Evolutionary conservation across 805 yeast species (phyloP), one percentile per base, ranked within the genome.

Genomic region (Lipomyces chichibuensis): DNA sequence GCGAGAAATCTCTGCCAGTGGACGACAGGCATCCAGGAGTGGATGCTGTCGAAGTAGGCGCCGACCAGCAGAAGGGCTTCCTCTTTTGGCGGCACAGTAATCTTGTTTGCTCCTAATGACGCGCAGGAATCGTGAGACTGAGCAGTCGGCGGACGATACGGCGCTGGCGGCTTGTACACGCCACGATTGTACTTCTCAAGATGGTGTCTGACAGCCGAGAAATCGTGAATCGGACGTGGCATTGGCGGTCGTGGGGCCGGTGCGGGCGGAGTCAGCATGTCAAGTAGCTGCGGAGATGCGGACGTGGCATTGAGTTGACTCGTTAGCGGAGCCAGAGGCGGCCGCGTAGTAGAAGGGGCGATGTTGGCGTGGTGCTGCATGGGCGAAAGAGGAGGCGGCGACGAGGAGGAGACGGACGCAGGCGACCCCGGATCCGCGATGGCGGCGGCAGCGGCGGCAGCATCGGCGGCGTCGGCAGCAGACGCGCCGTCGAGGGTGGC

Each of bases 1-100:
- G 62, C 60, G 9, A 63, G 55, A 54, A 74, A 73, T 11, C 64
- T 63, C 2, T 64, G 67, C 77, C 77, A 74, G 57, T 73, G 74
- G 20, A 74, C 64, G 32, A 71, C 65, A 0, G 77, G 77, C 55
- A 73, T 60, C 75, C 75, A 74, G 14, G 65, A 66, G 57, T 74
- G 75, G 63, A 71, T 63, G 37, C 70, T 62, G 49, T 65, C 65
- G 58, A 56, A 62, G 56, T 73, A 74, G 35, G 59, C 62, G 20
- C 64, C 62, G 46, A 74, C 29, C 52, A 74, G 69, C 17, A 29
- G 54, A 27, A 64, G 64, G 20, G 71, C 72, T 9, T 63, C 64
- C 9, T 64, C 66, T 57, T 62, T 65, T 14, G 61, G 55, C 14
- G 76, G 76, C 46, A 72, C 64, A 32, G 57, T 7, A 9, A 68